Base-by-base conservation (phyloP, 2,329 filamentous ascomycete species). In the Ophiosphaerella korrae region DNA sequence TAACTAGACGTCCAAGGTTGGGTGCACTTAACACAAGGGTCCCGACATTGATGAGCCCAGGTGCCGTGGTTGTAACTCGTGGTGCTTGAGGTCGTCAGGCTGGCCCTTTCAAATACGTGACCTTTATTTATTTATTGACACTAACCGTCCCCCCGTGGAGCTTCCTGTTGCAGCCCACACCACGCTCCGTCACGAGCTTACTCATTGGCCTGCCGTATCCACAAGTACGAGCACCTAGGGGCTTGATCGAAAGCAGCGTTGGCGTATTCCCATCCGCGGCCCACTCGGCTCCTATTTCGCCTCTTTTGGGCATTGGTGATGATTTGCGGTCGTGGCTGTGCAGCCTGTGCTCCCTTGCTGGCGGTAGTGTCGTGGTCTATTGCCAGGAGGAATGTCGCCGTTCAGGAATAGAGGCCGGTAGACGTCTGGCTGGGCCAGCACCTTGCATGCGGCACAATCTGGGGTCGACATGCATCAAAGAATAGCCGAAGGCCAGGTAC, bases 211-310 rank as follows among this genome's bases (percentile, higher is more conserved):
- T 42, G 42, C 56, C 53, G 59, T 58, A 57, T 62, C 49, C 50
- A 45, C 46, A 46, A 51, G 51, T 55, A 51, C 56, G 44, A 52
- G 45, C 50, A 43, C 38, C 45, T 46, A 26, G 12, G 24, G 26
- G 53, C 43, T 60, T 53, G 60, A 53, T 55, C 60, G 48, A 57
- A 58, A 58, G 54, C 50, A 56, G 61, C 48, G 31, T 44, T 36
- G 32, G 58, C 50, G 26, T 29, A 3, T 29, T 9, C 26, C 5
- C 26, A 29, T 21, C 26, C 7, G 51, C 53, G 42, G 45, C 52
- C 49, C 55, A 51, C 36, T 42, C 57, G 61, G 60, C 58, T 57
- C 50, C 43, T 43, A 8, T 18, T 14, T 36, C 42, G 45, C 48
- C 48, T 50, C 39, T 52, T 52, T 45, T 42, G 49, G 63, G 34